Percentiles rank a stretch among this genome's conserved stretches.
These are phyloP conservation scores for Fusarium sp. DNA, from an alignment of 2,329 filamentous ascomycete genomes.

Conservation along the genomic window DNA sequence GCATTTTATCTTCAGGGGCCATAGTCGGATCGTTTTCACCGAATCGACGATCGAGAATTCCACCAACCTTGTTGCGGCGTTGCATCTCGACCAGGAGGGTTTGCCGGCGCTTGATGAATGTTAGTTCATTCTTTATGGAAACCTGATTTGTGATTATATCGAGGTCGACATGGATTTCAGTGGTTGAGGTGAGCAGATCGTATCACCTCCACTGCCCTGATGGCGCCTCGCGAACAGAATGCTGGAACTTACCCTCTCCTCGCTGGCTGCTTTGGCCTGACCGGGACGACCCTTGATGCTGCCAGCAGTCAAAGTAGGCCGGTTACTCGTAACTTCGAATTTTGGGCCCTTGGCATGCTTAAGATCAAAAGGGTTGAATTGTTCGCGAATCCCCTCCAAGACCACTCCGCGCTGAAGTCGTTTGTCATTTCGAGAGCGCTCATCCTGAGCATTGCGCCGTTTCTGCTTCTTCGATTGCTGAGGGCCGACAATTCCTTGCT, in stretches of 20 bases:
- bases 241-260: slow-evolving; percentile 73
- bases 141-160: not conserved
- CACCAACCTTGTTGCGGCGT: slow-evolving; percentile 87
- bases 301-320: slow-evolving; percentile 63
- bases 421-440: slow-evolving; percentile 73
- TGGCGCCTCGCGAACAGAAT: not conserved
- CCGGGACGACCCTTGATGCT: slow-evolving; percentile 79
- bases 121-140: slow-evolving; percentile 15
- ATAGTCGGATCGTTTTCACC: slow-evolving; percentile 95
- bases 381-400: slow-evolving; percentile 86
- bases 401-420: slow-evolving; percentile 80
- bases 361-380: slow-evolving; percentile 98
- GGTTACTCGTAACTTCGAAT: slow-evolving; percentile 81
- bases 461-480: slow-evolving; percentile 97
- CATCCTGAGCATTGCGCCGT: slow-evolving; percentile 75
- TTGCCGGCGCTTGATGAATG: slow-evolving; percentile 68
- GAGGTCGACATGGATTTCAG: not conserved
- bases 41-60: slow-evolving; percentile 91
- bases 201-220: not conserved
- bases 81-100: slow-evolving; percentile 92
- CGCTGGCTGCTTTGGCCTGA: slow-evolving; percentile 83
- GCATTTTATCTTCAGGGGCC: slow-evolving; percentile 91
- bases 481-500: slow-evolving; percentile 89
- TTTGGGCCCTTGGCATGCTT: slow-evolving; percentile 84
- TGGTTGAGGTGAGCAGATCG: not conserved